Evolutionary conservation across 257 asterid species (phyloP).

Genomic region (Solanum chmielewskii): DNA sequence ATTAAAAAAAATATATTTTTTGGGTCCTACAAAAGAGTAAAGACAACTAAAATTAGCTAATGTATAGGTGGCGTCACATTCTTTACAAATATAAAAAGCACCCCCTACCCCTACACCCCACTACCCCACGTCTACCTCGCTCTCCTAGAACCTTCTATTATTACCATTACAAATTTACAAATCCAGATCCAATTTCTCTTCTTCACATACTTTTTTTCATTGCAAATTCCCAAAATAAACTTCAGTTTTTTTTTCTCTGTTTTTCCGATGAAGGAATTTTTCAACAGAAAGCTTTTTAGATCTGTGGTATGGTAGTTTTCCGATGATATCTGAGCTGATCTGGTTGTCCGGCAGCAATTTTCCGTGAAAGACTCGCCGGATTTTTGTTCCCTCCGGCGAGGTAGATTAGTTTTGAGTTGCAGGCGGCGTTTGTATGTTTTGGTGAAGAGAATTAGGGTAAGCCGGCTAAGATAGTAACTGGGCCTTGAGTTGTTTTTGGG

Average conservation of each 20-base stretch:
- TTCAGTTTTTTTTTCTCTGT: not conserved
- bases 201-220: not conserved
- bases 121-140: not conserved
- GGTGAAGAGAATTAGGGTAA: not conserved
- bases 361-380: not conserved
- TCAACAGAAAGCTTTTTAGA: not conserved
- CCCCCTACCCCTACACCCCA: not conserved
- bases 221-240: not conserved
- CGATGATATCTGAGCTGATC: not conserved
- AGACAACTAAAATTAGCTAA: constrained; percentile 3
- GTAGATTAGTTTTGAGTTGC: not conserved
- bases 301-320: not conserved
- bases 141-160: not conserved
- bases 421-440: not conserved
- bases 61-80: constrained; percentile 7
- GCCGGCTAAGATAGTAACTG: not conserved
- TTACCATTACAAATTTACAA: not conserved
- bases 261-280: not conserved
- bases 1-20: not conserved
- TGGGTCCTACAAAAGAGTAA: constrained; percentile 2
- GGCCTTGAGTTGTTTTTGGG: not conserved
- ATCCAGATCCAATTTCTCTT: not conserved
- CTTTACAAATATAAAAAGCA: not conserved
- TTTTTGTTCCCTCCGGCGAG: not conserved
- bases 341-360: not conserved